Percentiles rank a stretch among this genome's conserved stretches.
phyloP scores from a whole-genome alignment of 441 rosid species.

The Euphorbia corollata region DNA sequence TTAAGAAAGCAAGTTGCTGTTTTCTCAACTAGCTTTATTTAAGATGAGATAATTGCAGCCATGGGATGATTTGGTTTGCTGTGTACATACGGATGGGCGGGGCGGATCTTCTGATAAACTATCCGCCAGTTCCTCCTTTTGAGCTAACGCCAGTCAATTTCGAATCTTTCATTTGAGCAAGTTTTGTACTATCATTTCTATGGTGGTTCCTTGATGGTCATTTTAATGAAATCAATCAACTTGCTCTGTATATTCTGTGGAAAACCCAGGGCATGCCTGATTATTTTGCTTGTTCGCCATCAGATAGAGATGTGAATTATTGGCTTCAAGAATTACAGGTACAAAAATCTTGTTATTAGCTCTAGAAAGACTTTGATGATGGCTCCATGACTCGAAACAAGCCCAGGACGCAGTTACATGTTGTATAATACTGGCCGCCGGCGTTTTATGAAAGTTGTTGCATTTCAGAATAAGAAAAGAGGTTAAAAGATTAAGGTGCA shows the following conservation, averaged over 20 bases:
- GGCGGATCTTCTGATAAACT: slow-evolving; percentile 17
- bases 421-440: too few relatives aligned
- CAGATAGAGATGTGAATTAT: too few relatives aligned
- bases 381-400: too few relatives aligned
- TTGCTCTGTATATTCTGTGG: slow-evolving; percentile 9
- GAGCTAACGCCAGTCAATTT: slow-evolving; percentile 20
- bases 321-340: too few relatives aligned
- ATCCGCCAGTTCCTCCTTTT: slow-evolving; percentile 16
- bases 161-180: slow-evolving; percentile 17
- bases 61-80: slow-evolving; percentile 15
- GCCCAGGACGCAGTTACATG: too few relatives aligned
- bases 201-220: slow-evolving; percentile 18
- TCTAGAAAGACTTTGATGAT: too few relatives aligned
- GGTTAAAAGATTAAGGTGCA: too few relatives aligned
- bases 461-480: too few relatives aligned
- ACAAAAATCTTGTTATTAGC: too few relatives aligned
- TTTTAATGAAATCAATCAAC: slow-evolving; percentile 6
- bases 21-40: slow-evolving; percentile 15
- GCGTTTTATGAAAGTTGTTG: too few relatives aligned
- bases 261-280: slow-evolving; percentile 9
- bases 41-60: slow-evolving; percentile 16
- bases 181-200: slow-evolving; percentile 19
- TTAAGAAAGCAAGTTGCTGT: too few relatives aligned
- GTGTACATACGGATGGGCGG: slow-evolving; percentile 10
- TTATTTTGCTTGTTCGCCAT: slow-evolving; percentile 2